Conservation (phyloP, 148 eudicot genomes). For the Silene latifolia region DNA sequence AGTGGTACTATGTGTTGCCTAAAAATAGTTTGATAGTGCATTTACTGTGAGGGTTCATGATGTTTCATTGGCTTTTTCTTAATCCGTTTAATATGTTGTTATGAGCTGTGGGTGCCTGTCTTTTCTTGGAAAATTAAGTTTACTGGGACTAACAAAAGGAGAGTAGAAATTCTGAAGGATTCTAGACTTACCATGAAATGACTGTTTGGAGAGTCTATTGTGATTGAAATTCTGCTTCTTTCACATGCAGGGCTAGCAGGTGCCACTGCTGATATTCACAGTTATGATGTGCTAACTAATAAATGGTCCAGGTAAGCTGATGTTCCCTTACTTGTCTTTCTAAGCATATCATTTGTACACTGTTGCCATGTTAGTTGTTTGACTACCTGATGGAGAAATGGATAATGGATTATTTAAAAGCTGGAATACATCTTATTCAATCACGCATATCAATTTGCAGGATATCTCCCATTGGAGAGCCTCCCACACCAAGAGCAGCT, state of each 20-base stretch:
- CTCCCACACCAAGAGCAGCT: slow-evolving; percentile 99
- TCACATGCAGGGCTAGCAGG: slow-evolving; percentile 79
- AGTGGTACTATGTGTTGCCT: neutral
- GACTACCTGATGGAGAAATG: neutral
- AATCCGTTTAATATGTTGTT: neutral
- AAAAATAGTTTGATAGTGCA: neutral
- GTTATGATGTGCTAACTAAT: slow-evolving; percentile 88
- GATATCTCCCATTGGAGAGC: slow-evolving; percentile 88
- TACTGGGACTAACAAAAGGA: neutral
- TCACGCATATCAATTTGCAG: slow-evolving; percentile 36
- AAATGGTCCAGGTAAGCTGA: slow-evolving; percentile 89
- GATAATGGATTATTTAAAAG: neutral
- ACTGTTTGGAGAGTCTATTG: slow-evolving; percentile 8
- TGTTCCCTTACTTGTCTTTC: slow-evolving; percentile 4
- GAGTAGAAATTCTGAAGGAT: neutral
- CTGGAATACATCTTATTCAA: neutral
- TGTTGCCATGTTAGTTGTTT: neutral
- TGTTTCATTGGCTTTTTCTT: neutral
- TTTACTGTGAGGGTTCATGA: neutral
- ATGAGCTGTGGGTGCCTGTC: neutral
- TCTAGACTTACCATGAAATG: slow-evolving; percentile 3
- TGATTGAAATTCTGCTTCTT: slow-evolving; percentile 23
- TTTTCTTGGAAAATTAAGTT: neutral
- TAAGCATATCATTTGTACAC: neutral
- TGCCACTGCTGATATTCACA: slow-evolving; percentile 97